A percentile compares a stretch with the other conserved stretches of the same genome.
These are phyloP conservation scores for Triticum urartu DNA, from an alignment of 176 grass and related monocot species.

Conservation along the genomic window DNA sequence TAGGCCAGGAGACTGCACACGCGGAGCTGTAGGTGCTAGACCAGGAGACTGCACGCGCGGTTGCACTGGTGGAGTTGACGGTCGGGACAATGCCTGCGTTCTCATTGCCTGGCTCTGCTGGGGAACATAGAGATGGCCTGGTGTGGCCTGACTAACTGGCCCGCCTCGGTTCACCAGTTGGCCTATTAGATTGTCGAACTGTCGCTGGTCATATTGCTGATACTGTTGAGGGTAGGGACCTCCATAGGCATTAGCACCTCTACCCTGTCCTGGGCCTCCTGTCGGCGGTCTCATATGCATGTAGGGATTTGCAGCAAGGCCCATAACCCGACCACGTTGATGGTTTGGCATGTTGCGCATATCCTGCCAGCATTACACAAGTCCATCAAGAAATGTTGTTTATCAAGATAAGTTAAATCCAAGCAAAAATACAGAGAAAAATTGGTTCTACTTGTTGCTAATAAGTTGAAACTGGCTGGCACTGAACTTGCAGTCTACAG, in stretches of 20 bases:
- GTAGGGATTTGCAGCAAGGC: conserved; percentile 21
- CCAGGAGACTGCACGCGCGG: not conserved
- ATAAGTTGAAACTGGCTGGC: not conserved
- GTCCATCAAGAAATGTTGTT: conserved; percentile 18
- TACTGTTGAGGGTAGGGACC: conserved; percentile 4
- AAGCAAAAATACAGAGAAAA: not conserved
- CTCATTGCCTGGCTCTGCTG: conserved; percentile 29
- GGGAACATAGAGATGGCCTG: not conserved
- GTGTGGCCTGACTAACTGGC: not conserved
- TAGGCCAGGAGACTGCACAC: not conserved
- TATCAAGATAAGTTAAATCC: conserved; percentile 23
- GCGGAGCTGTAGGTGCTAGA: too few relatives aligned
- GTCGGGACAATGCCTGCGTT: not conserved
- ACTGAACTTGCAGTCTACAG: conserved; percentile 12
- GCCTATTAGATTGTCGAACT: not conserved
- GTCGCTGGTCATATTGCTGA: conserved; percentile 7
- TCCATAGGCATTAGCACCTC: conserved; percentile 42
- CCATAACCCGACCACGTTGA: conserved; percentile 13
- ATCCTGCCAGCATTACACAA: conserved; percentile 43
- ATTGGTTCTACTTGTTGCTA: not conserved
- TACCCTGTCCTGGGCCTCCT: conserved; percentile 28
- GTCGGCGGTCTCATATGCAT: conserved; percentile 4
- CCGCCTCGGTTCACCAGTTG: conserved; percentile 13
- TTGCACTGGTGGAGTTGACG: conserved; percentile 4
- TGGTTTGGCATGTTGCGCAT: conserved; percentile 24